A percentile compares a stretch with the other conserved stretches of the same genome.
Conservation (phyloP, 495 filamentous ascomycete genomes). For the Talaromyces liani region DNA sequence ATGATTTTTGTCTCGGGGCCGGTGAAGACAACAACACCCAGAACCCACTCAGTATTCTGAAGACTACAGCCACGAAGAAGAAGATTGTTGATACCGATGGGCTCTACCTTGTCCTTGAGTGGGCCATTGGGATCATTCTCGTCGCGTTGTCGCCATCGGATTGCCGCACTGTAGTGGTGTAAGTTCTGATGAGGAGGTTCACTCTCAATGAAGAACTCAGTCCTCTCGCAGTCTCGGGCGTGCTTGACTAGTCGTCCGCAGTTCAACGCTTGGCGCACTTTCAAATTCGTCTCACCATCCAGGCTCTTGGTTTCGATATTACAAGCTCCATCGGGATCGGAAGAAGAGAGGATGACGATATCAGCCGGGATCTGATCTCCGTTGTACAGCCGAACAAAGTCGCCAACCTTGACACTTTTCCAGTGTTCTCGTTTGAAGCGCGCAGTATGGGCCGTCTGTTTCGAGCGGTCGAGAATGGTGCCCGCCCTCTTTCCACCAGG, state of each 20-base stretch:
- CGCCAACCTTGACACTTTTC: slow-evolving; percentile 94
- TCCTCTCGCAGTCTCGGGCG: slow-evolving; percentile 81
- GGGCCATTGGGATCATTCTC: slow-evolving; percentile 49
- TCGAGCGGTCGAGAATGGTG: slow-evolving; percentile 56
- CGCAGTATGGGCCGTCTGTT: slow-evolving; percentile 52
- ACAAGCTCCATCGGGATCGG: slow-evolving; percentile 88
- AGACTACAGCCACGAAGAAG: slow-evolving; percentile 88
- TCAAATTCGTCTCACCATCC: slow-evolving; percentile 97
- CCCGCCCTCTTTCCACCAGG: slow-evolving; percentile 45
- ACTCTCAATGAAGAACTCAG: slow-evolving; percentile 83
- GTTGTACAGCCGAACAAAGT: slow-evolving; percentile 95
- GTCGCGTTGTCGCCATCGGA: slow-evolving; percentile 77
- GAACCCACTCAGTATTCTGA: slow-evolving; percentile 92
- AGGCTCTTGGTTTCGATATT: slow-evolving; percentile 98
- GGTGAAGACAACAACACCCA: slow-evolving; percentile 95
- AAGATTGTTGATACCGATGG: slow-evolving; percentile 89
- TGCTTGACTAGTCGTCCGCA: slow-evolving; percentile 79
- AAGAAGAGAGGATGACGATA: slow-evolving; percentile 90
- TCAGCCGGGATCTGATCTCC: slow-evolving; percentile 95
- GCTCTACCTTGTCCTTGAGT: slow-evolving; percentile 76
- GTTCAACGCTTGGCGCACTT: slow-evolving; percentile 85
- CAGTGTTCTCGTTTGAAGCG: slow-evolving; percentile 87
- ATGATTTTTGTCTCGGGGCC: slow-evolving; percentile 98
- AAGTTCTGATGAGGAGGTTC: slow-evolving; percentile 89
- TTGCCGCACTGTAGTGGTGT: slow-evolving; percentile 84